These are phyloP conservation scores for Candida caryicola DNA, from an alignment of 805 yeast species.

Conservation along the genomic window DNA sequence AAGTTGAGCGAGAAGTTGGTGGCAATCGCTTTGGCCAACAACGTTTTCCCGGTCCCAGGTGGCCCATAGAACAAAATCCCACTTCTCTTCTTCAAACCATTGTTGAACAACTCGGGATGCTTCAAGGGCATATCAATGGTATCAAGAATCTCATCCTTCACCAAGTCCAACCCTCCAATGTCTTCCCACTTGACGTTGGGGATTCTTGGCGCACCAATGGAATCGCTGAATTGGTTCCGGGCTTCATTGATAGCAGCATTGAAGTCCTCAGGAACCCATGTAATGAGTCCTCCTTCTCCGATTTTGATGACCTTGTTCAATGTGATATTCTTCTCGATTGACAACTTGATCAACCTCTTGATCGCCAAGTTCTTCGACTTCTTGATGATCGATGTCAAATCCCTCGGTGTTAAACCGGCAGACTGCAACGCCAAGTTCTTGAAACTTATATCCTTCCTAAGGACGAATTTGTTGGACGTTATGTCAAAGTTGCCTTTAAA, in stretches of 20 bases:
- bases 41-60: slow-evolving; percentile 97
- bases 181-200: slow-evolving; percentile 97
- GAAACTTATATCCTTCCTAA: slow-evolving; percentile 43
- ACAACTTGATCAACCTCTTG: slow-evolving; percentile 41
- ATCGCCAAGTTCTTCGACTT: slow-evolving; percentile 60
- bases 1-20: slow-evolving; percentile 91
- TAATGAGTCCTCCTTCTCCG: slow-evolving; percentile 56
- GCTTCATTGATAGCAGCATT: slow-evolving; percentile 74
- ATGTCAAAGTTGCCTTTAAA: slow-evolving; percentile 16
- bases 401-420: slow-evolving; percentile 89
- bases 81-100: slow-evolving; percentile 89
- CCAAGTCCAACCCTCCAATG: slow-evolving; percentile 90
- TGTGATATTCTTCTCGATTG: slow-evolving; percentile 18
- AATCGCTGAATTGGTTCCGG: slow-evolving; percentile 82
- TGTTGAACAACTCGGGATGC: slow-evolving; percentile 83
- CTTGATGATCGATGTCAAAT: slow-evolving; percentile 66
- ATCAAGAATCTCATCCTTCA: slow-evolving; percentile 89
- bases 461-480: slow-evolving; percentile 17
- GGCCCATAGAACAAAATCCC: slow-evolving; percentile 97
- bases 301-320: slow-evolving; percentile 33
- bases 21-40: slow-evolving; percentile 95
- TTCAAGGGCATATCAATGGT: slow-evolving; percentile 95
- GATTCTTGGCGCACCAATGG: slow-evolving; percentile 94
- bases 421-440: slow-evolving; percentile 72
- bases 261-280: slow-evolving; percentile 58